Conservation (phyloP, 1,284 basidiomycete genomes). For the Trametes hirsuta region DNA sequence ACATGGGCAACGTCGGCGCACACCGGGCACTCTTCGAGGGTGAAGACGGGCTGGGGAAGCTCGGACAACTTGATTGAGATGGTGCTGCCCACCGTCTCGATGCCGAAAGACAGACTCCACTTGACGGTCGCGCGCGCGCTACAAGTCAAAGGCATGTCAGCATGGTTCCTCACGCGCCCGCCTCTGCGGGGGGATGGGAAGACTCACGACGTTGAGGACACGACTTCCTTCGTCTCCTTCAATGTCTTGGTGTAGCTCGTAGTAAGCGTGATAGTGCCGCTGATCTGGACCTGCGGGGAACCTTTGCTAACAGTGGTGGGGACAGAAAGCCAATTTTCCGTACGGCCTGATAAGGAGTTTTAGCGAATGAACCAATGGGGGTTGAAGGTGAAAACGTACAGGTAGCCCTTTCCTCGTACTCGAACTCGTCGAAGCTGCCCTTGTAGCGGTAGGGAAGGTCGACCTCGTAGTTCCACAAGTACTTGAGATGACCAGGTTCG, state of each 20-base stretch:
- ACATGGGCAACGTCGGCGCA: no score
- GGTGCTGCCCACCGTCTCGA: conserved; percentile 24
- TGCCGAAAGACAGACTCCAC: conserved; percentile 27
- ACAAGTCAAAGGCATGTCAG: background rate
- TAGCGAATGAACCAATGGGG: no score
- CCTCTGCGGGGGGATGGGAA: no score
- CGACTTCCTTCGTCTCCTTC: no score
- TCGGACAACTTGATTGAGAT: conserved; percentile 25
- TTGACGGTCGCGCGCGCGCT: conserved; percentile 28
- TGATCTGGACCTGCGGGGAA: no score
- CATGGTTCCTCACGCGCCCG: no score
- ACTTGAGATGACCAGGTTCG: conserved; percentile 25
- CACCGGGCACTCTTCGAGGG: background rate
- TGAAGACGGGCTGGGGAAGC: conserved; percentile 18
- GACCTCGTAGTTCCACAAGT: conserved; percentile 34
- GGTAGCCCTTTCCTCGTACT: no score
- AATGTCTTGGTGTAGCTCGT: no score
- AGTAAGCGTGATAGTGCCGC: no score
- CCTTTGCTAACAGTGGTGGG: background rate
- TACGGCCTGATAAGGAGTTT: no score
- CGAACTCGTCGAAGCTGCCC: conserved; percentile 30
- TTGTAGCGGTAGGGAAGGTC: conserved; percentile 30
- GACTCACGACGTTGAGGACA: no score
- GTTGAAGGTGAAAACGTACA: no score
- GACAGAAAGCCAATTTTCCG: background rate